Conservation (phyloP, 768 basidiomycete species). For the Porpolomopsis calyptriformis region DNA sequence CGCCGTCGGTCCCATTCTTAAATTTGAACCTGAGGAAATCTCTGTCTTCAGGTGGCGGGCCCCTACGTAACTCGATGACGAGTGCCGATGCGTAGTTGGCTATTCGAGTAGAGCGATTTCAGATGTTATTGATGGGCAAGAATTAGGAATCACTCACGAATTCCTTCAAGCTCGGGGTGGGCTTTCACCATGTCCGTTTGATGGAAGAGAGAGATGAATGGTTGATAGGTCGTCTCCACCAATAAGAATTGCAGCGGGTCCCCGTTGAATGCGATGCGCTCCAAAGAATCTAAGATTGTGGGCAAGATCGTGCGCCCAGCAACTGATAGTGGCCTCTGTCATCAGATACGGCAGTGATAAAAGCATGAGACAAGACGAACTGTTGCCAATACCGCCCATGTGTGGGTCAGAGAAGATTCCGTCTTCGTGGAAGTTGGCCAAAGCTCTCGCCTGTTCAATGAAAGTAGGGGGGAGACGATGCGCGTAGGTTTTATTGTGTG, state of each 20-base stretch:
- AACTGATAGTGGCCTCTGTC: slow-evolving; percentile 37
- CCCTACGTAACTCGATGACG: slow-evolving; percentile 70
- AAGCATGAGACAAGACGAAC: slow-evolving; percentile 32
- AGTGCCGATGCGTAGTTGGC: slow-evolving; percentile 67
- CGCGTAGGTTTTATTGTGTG: slow-evolving; percentile 75
- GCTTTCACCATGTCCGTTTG: slow-evolving; percentile 52
- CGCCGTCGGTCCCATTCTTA: slow-evolving; percentile 64
- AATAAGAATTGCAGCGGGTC: slow-evolving; percentile 73
- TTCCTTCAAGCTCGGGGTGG: slow-evolving; percentile 47
- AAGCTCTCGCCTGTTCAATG: slow-evolving; percentile 60
- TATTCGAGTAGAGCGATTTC: slow-evolving; percentile 19
- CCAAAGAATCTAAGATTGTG: slow-evolving; percentile 59
- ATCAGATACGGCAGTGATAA: not conserved
- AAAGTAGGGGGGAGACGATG: slow-evolving; percentile 71
- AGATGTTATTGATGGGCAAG: not conserved
- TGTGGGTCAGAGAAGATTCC: slow-evolving; percentile 57
- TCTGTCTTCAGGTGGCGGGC: slow-evolving; percentile 62
- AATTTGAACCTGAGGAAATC: slow-evolving; percentile 80
- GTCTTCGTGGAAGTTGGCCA: slow-evolving; percentile 74
- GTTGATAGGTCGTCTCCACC: slow-evolving; percentile 78
- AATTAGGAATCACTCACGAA: slow-evolving; percentile 63
- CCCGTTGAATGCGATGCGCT: slow-evolving; percentile 68
- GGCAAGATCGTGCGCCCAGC: slow-evolving; percentile 73
- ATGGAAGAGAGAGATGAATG: slow-evolving; percentile 83
- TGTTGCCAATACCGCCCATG: slow-evolving; percentile 64